A percentile compares a stretch with the other conserved stretches of the same genome.
phyloP scores from a whole-genome alignment of 345 rosid species.

The Gossypium arboreum region DNA sequence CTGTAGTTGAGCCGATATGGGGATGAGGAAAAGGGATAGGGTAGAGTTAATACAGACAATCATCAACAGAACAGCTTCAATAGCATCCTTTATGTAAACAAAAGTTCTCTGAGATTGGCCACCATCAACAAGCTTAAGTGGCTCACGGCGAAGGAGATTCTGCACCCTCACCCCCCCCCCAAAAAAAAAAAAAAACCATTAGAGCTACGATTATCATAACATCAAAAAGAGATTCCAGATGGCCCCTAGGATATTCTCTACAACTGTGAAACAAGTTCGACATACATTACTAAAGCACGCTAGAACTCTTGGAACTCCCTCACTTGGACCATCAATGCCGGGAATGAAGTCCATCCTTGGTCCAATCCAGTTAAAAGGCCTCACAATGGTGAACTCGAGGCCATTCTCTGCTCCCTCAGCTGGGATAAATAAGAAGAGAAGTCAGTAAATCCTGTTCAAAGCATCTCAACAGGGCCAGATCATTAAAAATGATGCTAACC shows the following conservation, averaged over 20 bases:
- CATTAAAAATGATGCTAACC: conserved; percentile 37
- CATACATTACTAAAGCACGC: conserved; percentile 98
- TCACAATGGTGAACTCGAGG: conserved; percentile 89
- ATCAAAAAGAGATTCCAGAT: neutral
- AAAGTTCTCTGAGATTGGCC: conserved; percentile 94
- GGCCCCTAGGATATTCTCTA: neutral
- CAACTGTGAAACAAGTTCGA: conserved; percentile 6
- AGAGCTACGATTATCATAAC: neutral
- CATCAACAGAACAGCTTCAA: conserved; percentile 91
- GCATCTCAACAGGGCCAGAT: neutral
- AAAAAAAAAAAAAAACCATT: neutral
- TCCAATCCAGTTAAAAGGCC: conserved; percentile 99
- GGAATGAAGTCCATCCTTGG: conserved; percentile 99
- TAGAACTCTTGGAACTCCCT: conserved; percentile 97
- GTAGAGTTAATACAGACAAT: conserved; percentile 45
- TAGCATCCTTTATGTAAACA: conserved; percentile 90
- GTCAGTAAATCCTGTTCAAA: conserved; percentile 7
- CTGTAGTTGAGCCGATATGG: neutral
- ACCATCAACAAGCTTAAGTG: conserved; percentile 96
- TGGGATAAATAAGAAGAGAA: conserved; percentile 25
- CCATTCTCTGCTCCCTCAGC: conserved; percentile 99
- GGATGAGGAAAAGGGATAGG: neutral
- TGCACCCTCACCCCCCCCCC: neutral
- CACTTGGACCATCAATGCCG: conserved; percentile 98
- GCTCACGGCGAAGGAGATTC: conserved; percentile 80